A percentile compares a stretch with the other conserved stretches of the same genome.
Conservation (phyloP, 352 stramenopile species). For the Globisporangium uncinulatum region DNA sequence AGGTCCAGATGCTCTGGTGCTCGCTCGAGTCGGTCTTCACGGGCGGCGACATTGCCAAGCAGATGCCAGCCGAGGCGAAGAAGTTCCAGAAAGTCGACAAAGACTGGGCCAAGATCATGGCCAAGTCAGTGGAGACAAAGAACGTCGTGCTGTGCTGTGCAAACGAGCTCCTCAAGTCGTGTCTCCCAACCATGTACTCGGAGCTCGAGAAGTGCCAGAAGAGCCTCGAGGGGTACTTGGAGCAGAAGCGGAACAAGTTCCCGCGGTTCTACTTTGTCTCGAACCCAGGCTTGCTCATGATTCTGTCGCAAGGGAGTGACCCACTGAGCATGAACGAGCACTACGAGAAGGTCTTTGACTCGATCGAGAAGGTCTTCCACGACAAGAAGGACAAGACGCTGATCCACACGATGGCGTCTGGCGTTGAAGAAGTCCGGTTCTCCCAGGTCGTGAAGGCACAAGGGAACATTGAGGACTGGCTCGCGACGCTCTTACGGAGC, state of each 20-base stretch:
- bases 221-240: conserved; percentile 96
- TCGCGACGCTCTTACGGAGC: conserved; percentile 91
- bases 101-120: conserved; percentile 98
- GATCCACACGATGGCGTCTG: conserved; percentile 91
- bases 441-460: conserved; percentile 93
- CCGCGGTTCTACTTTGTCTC: conserved; percentile 99
- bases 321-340: conserved; percentile 98
- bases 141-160: conserved; percentile 93
- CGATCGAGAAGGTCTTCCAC: conserved; percentile 97
- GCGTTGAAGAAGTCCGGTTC: conserved; percentile 94
- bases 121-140: conserved; percentile 87
- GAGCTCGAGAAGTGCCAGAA: conserved; percentile 99
- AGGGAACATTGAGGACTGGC: conserved; percentile 99
- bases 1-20: conserved; percentile 98
- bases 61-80: conserved; percentile 98
- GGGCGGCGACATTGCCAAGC: conserved; percentile 97
- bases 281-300: conserved; percentile 96
- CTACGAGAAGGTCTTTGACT: conserved; percentile 99
- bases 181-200: conserved; percentile 95
- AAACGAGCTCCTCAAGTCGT: conserved; percentile 96
- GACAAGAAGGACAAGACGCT: conserved; percentile 98
- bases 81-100: conserved; percentile 98
- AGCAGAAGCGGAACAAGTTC: conserved; percentile 98
- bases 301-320: conserved; percentile 96
- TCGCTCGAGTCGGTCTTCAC: conserved; percentile 98